A percentile compares a stretch with the other conserved stretches of the same genome.
These are phyloP conservation scores for Cordyceps fumosorosea DNA, from an alignment of 2,329 filamentous ascomycete species.

Conservation along the genomic window DNA sequence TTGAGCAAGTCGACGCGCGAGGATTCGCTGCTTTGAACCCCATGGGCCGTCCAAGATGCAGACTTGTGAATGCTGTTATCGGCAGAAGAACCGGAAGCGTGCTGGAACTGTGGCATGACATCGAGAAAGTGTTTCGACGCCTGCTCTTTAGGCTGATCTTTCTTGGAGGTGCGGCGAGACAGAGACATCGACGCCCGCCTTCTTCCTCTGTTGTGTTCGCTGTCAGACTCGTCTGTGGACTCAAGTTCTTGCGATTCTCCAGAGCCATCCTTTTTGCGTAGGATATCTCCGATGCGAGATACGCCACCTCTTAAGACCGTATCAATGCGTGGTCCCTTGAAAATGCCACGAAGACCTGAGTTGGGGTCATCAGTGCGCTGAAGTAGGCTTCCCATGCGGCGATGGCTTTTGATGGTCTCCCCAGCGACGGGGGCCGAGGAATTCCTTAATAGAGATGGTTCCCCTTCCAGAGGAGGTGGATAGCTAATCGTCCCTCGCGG, in stretches of 20 bases:
- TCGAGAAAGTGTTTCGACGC: conserved; percentile 43
- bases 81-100: conserved; percentile 23
- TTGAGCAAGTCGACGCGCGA: conserved; percentile 42
- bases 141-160: conserved; percentile 24
- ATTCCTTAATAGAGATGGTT: conserved; percentile 23
- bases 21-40: conserved; percentile 31
- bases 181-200: conserved; percentile 28
- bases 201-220: conserved; percentile 35
- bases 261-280: conserved; percentile 47
- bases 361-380: conserved; percentile 28
- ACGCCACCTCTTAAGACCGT: conserved; percentile 58
- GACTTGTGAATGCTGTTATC: conserved; percentile 16
- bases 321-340: conserved; percentile 71
- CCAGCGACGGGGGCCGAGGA: conserved; percentile 31
- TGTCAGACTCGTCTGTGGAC: conserved; percentile 44
- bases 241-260: conserved; percentile 31
- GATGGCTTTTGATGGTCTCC: conserved; percentile 42
- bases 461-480: conserved; percentile 14
- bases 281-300: conserved; percentile 48
- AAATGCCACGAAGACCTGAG: conserved; percentile 52
- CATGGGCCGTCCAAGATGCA: conserved; percentile 12
- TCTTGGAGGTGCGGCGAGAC: conserved; percentile 29
- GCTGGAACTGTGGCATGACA: conserved; percentile 44
- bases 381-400: conserved; percentile 43
- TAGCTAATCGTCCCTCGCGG: conserved; percentile 14